Base-by-base conservation (phyloP, 192 early-diverging fungal species). In the Dimargaris xerosporica region DNA sequence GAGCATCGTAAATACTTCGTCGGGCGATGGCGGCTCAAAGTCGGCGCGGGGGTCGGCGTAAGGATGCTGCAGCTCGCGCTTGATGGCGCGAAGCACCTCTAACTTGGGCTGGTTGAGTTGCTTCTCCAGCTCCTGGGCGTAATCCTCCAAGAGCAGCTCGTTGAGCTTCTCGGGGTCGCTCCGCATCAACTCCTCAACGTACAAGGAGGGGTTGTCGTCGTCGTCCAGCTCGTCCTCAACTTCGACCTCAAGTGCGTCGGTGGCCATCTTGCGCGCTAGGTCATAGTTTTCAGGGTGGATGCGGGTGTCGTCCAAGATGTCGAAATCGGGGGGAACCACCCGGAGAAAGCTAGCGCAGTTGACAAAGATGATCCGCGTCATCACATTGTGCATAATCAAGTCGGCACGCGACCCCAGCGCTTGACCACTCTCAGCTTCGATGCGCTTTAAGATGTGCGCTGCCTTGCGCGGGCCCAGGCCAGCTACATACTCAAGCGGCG, bases 251-350 rank as follows among this genome's bases (percentile, higher is more conserved):
- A 97, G 72, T 0, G 94, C 93, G 68, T 95, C 94, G 5, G 88
- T 83, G 15, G 90, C 93, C 93, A 97, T 97, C 73, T 99, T 93
- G 34, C 94, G 81, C 0, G 94, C 94, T 44, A 97, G 72, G 39
- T 88, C 86, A 66, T 99, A 99, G 69, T 97, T 89, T 71, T 94
- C 86, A 7, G 91, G 91, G 69, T 97, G 96, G 53, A 99, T 89
- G 44, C 93, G 82, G 34, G 93, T 99, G 59, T 89, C 86, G 72
- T 99, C 96, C 41, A 99, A 74, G 31, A 91, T 77, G 67, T 96
- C 94, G 46, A 76, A 70, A n/a, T 73, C 74, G 9, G 74, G 63
- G 51, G 78, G 78, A 17, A 82, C 83, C 47, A 99, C 85, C 42
- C 89, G 85, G 54, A 99, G 70, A 74, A 96, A 99, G 60, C 87